A percentile compares a stretch with the other conserved stretches of the same genome.
Evolutionary conservation across 805 yeast genomes (phyloP).

Genomic region (Saccharomycopsis fibuligera): DNA sequence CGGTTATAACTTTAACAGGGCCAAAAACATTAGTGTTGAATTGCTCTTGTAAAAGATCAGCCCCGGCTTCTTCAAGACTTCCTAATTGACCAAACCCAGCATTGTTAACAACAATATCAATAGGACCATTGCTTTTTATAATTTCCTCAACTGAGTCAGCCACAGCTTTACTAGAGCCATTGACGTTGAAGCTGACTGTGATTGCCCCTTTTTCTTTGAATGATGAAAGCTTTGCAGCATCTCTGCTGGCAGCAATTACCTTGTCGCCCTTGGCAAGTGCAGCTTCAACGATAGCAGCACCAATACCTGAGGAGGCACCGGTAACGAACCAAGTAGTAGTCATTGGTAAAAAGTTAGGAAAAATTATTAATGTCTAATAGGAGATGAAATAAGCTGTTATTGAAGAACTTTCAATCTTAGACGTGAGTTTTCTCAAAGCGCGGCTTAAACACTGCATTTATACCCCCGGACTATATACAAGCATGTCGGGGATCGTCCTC

Average conservation of each 20-base stretch:
- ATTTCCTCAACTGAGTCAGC: neutral
- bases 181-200: conserved; percentile 4
- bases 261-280: conserved; percentile 12
- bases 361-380: too few species aligned
- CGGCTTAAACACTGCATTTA: too few species aligned
- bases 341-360: neutral
- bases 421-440: neutral
- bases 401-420: neutral
- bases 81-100: conserved; percentile 12
- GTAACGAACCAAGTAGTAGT: conserved; percentile 1
- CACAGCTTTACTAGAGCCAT: neutral
- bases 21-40: conserved; percentile 7
- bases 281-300: neutral
- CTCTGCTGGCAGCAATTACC: conserved; percentile 1
- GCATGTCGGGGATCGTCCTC: neutral
- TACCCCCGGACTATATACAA: too few species aligned
- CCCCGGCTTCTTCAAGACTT: conserved; percentile 1
- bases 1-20: conserved; percentile 3
- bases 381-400: neutral
- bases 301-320: conserved; percentile 1
- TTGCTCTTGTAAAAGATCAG: neutral
- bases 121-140: neutral
- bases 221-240: neutral
- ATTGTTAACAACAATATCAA: conserved; percentile 13
- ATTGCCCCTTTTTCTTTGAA: conserved; percentile 3